phyloP scores from a whole-genome alignment of 768 basidiomycete species.

The Leccinum arenicola region DNA sequence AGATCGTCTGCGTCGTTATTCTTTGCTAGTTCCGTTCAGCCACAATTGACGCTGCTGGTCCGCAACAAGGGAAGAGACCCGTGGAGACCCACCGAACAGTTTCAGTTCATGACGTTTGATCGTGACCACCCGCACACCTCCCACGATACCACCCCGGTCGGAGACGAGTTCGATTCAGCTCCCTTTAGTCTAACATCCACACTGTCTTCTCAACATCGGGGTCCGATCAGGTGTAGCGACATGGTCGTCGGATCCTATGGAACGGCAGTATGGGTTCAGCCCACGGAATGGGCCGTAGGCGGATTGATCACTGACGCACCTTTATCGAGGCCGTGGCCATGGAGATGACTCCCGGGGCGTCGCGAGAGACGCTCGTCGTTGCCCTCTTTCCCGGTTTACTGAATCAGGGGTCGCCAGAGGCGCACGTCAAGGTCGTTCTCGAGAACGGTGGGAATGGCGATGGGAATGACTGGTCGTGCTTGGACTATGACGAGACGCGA shows the following conservation, averaged over 20 bases:
- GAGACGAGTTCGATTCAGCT: conserved; percentile 35
- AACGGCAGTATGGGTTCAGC: conserved; percentile 63
- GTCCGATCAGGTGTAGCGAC: conserved; percentile 52
- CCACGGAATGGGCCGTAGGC: conserved; percentile 41
- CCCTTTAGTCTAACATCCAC: conserved; percentile 44
- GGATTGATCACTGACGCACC: conserved; percentile 35
- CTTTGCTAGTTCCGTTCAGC: neutral
- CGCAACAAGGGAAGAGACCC: conserved; percentile 60
- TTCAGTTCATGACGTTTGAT: conserved; percentile 51
- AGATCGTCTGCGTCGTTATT: neutral
- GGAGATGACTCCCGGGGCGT: conserved; percentile 10
- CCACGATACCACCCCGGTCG: conserved; percentile 16
- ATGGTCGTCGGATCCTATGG: conserved; percentile 53
- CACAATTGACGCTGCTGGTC: conserved; percentile 48
- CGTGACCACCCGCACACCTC: neutral
- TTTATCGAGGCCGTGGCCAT: conserved; percentile 14
- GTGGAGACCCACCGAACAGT: conserved; percentile 47
- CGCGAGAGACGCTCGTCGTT: conserved; percentile 42
- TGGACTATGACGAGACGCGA: conserved; percentile 59
- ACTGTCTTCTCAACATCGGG: conserved; percentile 38
- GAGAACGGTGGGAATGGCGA: conserved; percentile 23
- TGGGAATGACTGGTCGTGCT: conserved; percentile 43
- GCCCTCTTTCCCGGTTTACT: conserved; percentile 48
- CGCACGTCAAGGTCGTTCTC: conserved; percentile 31
- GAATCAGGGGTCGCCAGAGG: conserved; percentile 16